Evolutionary conservation across 306 rosid species (phyloP), one percentile per base, ranked within the genome.

Genomic region (Morella rubra): DNA sequence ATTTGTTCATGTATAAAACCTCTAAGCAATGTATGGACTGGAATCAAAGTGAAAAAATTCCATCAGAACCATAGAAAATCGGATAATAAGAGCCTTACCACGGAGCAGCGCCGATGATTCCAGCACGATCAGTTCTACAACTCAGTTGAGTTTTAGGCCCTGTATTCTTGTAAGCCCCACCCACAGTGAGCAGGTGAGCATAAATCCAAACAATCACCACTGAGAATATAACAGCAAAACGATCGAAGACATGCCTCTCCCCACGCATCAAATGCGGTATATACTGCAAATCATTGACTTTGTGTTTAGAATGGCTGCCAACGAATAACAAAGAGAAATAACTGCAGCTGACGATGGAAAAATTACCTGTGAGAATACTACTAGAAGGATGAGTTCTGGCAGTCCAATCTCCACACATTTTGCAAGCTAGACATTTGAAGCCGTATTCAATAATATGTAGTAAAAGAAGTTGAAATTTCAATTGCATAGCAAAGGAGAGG

Each of bases 91-190:
- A 79, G 69, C 19, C 83, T 81, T 85, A 92, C 99, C 99, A 95
- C 62, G 92, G 90, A 77, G 99, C 85, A 76, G 89, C 97, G 8
- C 89, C 86, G 37, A 92, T 87, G 76, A 95, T 82, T 54, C 97
- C 99, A 58, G 99, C 91, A 74, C 89, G 97, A 72, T 95, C 99
- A 76, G 99, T 92, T 86, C 97, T 88, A 71, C 99, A 95, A 72
- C 86, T 90, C 46, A 69, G 4, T 84, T 92, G 93, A 71, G 96
- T 95, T 69, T 60, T 80, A 12, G 62, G 69, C 20, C 83, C 78
- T 4, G 81, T 82, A 75, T 89, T 81, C 87, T 87, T 95, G 59
- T 95, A 95, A 46, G 98, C 97, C 58, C 98, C 98, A 0, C 97
- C 87, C 69, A 88, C 96, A 20, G 98, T 95, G 67, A 95, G 97